Evolutionary conservation across 1,284 basidiomycete genomes (phyloP).

Genomic region (Microbotryum lychnidis-dioicae): DNA sequence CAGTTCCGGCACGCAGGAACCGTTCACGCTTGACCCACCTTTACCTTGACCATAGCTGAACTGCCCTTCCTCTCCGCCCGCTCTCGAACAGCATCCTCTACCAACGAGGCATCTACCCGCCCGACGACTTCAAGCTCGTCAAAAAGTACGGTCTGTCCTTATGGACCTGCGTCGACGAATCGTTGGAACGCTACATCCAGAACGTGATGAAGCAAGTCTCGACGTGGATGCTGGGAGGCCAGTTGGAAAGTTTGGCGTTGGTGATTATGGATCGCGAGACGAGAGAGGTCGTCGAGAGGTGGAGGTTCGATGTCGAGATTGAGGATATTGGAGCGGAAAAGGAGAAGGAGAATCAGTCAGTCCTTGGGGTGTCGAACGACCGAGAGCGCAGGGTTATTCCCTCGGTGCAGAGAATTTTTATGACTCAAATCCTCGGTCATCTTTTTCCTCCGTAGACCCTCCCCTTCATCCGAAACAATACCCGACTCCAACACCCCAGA

Average conservation of each 20-base stretch:
- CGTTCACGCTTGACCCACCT: neutral
- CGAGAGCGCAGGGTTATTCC: conserved; percentile 35
- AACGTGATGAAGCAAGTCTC: conserved; percentile 82
- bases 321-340: conserved; percentile 32
- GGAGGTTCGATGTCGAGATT: conserved; percentile 95
- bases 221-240: conserved; percentile 64
- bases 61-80: conserved; percentile 15
- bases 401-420: conserved; percentile 35
- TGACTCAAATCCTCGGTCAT: neutral
- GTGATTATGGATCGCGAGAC: conserved; percentile 94
- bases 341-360: conserved; percentile 40
- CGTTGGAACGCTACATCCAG: conserved; percentile 82
- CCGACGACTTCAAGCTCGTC: conserved; percentile 96
- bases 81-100: conserved; percentile 67
- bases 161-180: conserved; percentile 85
- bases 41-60: neutral
- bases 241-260: conserved; percentile 84
- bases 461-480: neutral
- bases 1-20: neutral
- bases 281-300: conserved; percentile 82
- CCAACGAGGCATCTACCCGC: conserved; percentile 92
- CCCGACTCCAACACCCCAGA: conserved; percentile 10
- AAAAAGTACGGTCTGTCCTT: conserved; percentile 98
- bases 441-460: conserved; percentile 13
- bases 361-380: too few species aligned